phyloP scores from a whole-genome alignment of 371 early-diverging fungal genomes.

The Mortierella sp. region DNA sequence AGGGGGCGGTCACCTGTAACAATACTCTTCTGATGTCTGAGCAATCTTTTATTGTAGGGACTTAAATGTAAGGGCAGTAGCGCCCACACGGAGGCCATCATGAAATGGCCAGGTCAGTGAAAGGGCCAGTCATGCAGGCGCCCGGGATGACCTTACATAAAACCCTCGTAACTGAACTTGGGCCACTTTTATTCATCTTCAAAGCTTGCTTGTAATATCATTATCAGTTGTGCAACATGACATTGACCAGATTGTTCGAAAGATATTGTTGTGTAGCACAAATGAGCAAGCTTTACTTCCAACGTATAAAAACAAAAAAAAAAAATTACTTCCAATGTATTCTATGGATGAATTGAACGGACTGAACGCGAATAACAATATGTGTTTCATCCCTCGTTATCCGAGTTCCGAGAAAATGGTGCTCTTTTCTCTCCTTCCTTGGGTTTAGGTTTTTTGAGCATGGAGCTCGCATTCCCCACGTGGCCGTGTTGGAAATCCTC shows the following conservation, averaged over 20 bases:
- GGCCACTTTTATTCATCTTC: too few species aligned
- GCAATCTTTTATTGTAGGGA: constrained; percentile 2
- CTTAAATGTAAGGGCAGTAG: background rate
- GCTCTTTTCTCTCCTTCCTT: background rate
- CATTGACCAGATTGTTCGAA: too few species aligned
- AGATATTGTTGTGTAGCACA: too few species aligned
- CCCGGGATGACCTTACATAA: background rate
- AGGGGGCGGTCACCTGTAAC: background rate
- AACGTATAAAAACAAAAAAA: too few species aligned
- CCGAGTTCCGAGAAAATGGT: background rate
- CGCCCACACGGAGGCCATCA: background rate
- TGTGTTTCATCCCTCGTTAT: background rate
- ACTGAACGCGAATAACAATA: background rate
- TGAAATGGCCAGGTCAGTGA: background rate
- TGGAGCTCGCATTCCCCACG: too few species aligned
- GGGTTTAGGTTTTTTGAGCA: background rate
- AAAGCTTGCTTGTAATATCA: too few species aligned
- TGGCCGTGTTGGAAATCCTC: too few species aligned
- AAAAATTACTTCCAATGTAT: too few species aligned
- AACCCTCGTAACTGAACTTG: too few species aligned
- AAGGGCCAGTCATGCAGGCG: background rate
- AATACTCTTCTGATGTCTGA: background rate
- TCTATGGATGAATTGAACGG: too few species aligned
- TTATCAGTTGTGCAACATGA: too few species aligned
- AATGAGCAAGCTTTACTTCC: too few species aligned